Conservation (phyloP, 23 red algal species). For the Gracilaria caudata region DNA sequence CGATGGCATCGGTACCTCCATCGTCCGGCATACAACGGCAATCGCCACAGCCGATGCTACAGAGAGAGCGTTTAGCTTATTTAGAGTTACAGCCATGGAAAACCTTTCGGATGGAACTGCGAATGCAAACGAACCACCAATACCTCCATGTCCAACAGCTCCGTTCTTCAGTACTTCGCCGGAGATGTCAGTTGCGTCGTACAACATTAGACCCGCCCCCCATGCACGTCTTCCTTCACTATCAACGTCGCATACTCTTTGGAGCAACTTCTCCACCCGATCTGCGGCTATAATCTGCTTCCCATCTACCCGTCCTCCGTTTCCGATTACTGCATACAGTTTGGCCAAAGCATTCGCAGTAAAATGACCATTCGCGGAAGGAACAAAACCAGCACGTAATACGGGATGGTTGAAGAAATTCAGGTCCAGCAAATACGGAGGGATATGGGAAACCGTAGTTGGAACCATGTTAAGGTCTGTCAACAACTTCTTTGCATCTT, state of each 20-base stretch:
- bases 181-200: slow-evolving; percentile 29
- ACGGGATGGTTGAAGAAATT: slow-evolving; percentile 82
- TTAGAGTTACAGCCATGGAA: slow-evolving; percentile 75
- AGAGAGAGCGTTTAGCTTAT: slow-evolving; percentile 68
- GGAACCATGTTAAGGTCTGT: slow-evolving; percentile 29
- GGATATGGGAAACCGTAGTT: not conserved
- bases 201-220: slow-evolving; percentile 54
- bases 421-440: slow-evolving; percentile 58
- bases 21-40: slow-evolving; percentile 25
- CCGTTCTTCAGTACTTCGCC: slow-evolving; percentile 10
- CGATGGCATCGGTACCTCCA: slow-evolving; percentile 40
- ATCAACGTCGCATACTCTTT: slow-evolving; percentile 22
- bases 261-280: slow-evolving; percentile 24
- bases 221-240: slow-evolving; percentile 35
- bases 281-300: slow-evolving; percentile 9
- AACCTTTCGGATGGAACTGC: slow-evolving; percentile 68
- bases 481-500: slow-evolving; percentile 22
- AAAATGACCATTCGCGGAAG: slow-evolving; percentile 89
- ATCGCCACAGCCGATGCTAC: slow-evolving; percentile 38
- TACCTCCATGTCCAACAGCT: slow-evolving; percentile 74
- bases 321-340: slow-evolving; percentile 56
- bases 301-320: slow-evolving; percentile 51
- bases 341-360: slow-evolving; percentile 77
- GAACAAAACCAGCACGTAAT: slow-evolving; percentile 60
- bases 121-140: slow-evolving; percentile 83